Percentiles rank a stretch among this genome's conserved stretches.
These are phyloP conservation scores for Fusarium sp. DNA, from an alignment of 2,329 filamentous ascomycete species.

Conservation along the genomic window DNA sequence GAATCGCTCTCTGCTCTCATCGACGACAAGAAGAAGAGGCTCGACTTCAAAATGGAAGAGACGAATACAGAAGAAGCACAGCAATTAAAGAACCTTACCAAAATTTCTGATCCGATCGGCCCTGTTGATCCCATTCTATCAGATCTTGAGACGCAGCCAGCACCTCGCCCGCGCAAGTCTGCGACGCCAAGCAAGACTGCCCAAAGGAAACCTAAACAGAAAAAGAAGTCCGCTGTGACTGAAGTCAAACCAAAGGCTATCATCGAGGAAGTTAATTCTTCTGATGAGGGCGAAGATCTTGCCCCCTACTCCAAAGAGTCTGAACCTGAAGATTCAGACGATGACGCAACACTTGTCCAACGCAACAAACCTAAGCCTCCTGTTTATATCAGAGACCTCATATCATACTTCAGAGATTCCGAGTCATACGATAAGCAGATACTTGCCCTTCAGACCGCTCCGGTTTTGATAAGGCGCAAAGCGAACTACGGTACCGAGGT, in stretches of 20 bases:
- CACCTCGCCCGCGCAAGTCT: conserved; percentile 15
- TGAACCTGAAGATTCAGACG: conserved; percentile 91
- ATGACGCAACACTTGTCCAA: conserved; percentile 89
- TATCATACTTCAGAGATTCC: conserved; percentile 82
- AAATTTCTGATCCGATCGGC: conserved; percentile 75
- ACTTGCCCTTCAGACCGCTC: conserved; percentile 82
- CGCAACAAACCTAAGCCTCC: conserved; percentile 87
- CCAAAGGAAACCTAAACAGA: conserved; percentile 49
- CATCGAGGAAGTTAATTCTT: conserved; percentile 76
- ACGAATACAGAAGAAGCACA: conserved; percentile 79
- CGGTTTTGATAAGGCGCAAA: conserved; percentile 88
- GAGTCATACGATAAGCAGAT: conserved; percentile 90
- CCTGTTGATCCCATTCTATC: conserved; percentile 65
- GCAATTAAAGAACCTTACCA: conserved; percentile 80
- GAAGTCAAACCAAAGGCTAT: conserved; percentile 61
- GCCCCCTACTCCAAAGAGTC: conserved; percentile 87
- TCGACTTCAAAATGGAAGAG: conserved; percentile 90
- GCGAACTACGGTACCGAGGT: conserved; percentile 91
- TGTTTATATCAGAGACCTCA: conserved; percentile 91
- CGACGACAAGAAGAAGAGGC: conserved; percentile 77
- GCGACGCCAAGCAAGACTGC: conserved; percentile 10
- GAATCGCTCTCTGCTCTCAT: conserved; percentile 77
- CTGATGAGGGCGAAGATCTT: conserved; percentile 76
- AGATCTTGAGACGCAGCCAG: conserved; percentile 10
- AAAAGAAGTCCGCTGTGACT: conserved; percentile 49